These are phyloP conservation scores for Asterochloris sp. DNA, from an alignment of 139 green algal species.

Conservation along the genomic window DNA sequence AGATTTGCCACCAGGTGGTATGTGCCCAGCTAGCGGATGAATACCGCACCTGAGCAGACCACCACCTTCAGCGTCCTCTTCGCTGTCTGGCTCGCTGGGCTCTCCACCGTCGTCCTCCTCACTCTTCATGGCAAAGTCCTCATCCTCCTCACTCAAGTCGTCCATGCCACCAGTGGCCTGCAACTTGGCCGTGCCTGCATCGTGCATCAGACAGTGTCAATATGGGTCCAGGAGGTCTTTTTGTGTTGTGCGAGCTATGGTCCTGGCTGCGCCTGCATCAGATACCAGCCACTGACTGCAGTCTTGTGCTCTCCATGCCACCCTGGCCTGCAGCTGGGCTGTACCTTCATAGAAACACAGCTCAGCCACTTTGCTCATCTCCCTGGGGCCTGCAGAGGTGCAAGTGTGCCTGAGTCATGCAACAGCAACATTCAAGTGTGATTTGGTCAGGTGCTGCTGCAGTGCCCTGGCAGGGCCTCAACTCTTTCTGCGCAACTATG, in stretches of 20 bases:
- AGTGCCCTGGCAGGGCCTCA: no score
- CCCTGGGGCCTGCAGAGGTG: no score
- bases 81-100: conserved; percentile 25
- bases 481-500: no score
- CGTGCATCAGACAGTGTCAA: not conserved
- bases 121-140: conserved; percentile 41
- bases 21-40: not conserved
- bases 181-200: conserved; percentile 24
- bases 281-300: not conserved
- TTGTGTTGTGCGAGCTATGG: no score
- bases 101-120: conserved; percentile 65
- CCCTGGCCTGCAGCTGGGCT: no score
- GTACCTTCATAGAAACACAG: no score
- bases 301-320: not conserved
- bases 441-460: no score
- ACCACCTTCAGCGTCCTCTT: conserved; percentile 21
- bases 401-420: no score
- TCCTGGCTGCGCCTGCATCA: not conserved
- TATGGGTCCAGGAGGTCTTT: not conserved
- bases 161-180: conserved; percentile 27
- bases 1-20: not conserved
- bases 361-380: no score
- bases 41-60: not conserved
- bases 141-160: conserved; percentile 54
- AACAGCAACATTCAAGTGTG: no score